phyloP scores from a whole-genome alignment of 257 asterid species.

The Gentiana straminea region DNA sequence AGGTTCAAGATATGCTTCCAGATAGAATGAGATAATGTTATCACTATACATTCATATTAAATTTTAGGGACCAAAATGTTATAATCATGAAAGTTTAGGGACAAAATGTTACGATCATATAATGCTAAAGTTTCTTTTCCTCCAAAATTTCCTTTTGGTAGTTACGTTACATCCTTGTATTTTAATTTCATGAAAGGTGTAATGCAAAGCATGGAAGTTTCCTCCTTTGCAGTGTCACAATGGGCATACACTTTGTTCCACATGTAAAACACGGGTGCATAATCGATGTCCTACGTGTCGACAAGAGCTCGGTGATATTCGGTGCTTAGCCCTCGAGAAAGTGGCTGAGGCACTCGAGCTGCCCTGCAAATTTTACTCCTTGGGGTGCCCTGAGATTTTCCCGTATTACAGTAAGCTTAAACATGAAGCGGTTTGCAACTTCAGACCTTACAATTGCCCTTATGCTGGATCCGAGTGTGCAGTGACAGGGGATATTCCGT shows the following conservation, averaged over 20 bases:
- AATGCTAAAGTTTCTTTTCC: neutral
- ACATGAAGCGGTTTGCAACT: slow-evolving; percentile 30
- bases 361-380: slow-evolving; percentile 60
- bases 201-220: slow-evolving; percentile 1
- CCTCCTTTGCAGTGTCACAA: slow-evolving; percentile 57
- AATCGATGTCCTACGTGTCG: slow-evolving; percentile 85
- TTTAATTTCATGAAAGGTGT: too few species aligned
- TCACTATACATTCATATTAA: too few species aligned
- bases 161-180: too few species aligned
- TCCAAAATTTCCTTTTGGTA: too few species aligned
- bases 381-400: slow-evolving; percentile 79
- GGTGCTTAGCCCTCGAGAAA: slow-evolving; percentile 84
- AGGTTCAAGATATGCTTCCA: too few species aligned
- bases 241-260: slow-evolving; percentile 82
- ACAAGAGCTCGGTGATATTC: slow-evolving; percentile 87
- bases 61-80: too few species aligned
- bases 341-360: slow-evolving; percentile 77
- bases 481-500: slow-evolving; percentile 23
- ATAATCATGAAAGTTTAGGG: too few species aligned
- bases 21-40: too few species aligned
- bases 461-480: slow-evolving; percentile 38
- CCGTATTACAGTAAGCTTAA: slow-evolving; percentile 60
- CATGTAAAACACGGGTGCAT: slow-evolving; percentile 83
- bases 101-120: too few species aligned
- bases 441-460: slow-evolving; percentile 31